Conservation (phyloP, 176 grass and related monocot species). For the Musa troglodytarum region DNA sequence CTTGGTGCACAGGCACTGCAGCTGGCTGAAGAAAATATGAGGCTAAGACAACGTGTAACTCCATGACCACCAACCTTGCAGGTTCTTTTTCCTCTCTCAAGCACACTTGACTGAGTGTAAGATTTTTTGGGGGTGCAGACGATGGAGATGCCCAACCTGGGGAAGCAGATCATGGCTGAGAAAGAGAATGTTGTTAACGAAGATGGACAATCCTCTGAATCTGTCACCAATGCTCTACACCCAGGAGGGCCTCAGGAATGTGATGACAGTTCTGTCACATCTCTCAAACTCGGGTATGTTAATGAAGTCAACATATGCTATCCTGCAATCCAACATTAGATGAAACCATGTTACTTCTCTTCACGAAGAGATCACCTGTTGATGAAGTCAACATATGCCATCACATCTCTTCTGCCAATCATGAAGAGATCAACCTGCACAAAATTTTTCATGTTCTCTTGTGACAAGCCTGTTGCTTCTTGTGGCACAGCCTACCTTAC, state of each 20-base stretch:
- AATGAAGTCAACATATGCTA: too few species aligned
- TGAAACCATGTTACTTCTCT: too few species aligned
- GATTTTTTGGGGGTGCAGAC: slow-evolving; percentile 32
- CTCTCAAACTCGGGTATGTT: slow-evolving; percentile 69
- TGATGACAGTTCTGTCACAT: slow-evolving; percentile 84
- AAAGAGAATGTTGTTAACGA: slow-evolving; percentile 58
- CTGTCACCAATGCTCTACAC: slow-evolving; percentile 73
- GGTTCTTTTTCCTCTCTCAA: too few species aligned
- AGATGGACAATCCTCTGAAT: slow-evolving; percentile 96
- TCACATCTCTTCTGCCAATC: too few species aligned
- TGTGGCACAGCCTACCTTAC: not conserved
- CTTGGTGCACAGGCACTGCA: slow-evolving; percentile 34
- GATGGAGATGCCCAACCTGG: slow-evolving; percentile 31
- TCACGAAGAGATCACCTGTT: too few species aligned
- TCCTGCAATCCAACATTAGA: not conserved
- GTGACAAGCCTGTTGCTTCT: not conserved
- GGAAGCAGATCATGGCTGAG: slow-evolving; percentile 38
- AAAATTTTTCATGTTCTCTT: too few species aligned
- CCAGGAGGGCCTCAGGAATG: slow-evolving; percentile 73
- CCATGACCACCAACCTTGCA: not conserved
- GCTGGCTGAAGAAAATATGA: slow-evolving; percentile 69
- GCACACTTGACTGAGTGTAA: not conserved
- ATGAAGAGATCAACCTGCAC: too few species aligned
- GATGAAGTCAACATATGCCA: too few species aligned
- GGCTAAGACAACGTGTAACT: slow-evolving; percentile 69